These are phyloP conservation scores for Nigrospora sphaerica DNA, from an alignment of 2,329 filamentous ascomycete species.

Conservation along the genomic window DNA sequence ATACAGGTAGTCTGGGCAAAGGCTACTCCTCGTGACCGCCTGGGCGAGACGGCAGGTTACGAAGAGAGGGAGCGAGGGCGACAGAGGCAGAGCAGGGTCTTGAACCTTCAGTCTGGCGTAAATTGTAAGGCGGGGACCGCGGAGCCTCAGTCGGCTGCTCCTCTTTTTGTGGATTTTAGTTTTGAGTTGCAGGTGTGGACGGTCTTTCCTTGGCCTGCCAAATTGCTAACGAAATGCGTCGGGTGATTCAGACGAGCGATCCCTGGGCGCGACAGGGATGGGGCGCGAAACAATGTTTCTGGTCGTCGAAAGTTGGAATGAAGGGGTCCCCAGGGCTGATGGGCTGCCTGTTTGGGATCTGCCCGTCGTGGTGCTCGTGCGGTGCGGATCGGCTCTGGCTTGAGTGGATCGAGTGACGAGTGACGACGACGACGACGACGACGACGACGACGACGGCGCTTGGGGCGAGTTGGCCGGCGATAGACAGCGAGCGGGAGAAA, in stretches of 20 bases:
- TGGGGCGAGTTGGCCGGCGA: too few species aligned
- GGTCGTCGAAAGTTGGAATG: background rate
- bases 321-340: background rate
- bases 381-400: too few species aligned
- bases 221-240: constrained; percentile 2
- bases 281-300: constrained; percentile 1
- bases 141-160: constrained; percentile 7
- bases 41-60: too few species aligned
- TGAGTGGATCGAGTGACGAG: too few species aligned
- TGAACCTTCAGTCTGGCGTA: constrained; percentile 5
- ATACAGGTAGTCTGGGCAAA: background rate
- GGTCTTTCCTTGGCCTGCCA: background rate
- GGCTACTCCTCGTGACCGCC: constrained; percentile 3
- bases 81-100: too few species aligned
- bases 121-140: constrained; percentile 8
- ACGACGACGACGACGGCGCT: too few species aligned
- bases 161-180: constrained; percentile 7
- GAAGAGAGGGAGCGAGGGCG: too few species aligned
- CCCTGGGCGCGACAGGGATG: constrained; percentile 1
- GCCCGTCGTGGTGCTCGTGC: too few species aligned
- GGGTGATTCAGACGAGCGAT: background rate
- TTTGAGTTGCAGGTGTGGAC: background rate
- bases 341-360: too few species aligned
- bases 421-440: too few species aligned
- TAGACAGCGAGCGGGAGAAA: too few species aligned